phyloP scores from a whole-genome alignment of 2,329 filamentous ascomycete species.

The Aspergillus tanneri region DNA sequence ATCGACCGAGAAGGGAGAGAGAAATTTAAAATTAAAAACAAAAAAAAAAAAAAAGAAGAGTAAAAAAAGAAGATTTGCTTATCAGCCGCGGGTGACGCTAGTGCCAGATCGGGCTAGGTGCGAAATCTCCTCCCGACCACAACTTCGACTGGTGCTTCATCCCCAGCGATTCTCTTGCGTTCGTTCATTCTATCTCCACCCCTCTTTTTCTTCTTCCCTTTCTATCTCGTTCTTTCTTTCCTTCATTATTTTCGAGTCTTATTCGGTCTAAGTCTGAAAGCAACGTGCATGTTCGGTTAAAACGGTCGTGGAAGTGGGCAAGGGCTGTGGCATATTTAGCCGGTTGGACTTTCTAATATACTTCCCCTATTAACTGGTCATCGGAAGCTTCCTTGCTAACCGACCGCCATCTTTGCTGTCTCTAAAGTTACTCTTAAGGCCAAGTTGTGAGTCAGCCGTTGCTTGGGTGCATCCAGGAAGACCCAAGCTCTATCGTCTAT shows the following conservation, averaged over 20 bases:
- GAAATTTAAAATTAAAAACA: no score
- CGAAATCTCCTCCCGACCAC: constrained; percentile 20
- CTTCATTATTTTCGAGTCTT: neutral
- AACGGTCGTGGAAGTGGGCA: constrained; percentile 19
- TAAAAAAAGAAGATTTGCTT: constrained; percentile 19
- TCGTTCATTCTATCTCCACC: constrained; percentile 4
- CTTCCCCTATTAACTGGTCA: constrained; percentile 25
- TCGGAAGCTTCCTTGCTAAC: constrained; percentile 40
- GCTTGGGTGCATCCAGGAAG: constrained; percentile 1
- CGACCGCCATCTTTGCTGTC: constrained; percentile 20
- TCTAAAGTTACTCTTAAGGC: constrained; percentile 29
- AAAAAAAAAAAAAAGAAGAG: no score
- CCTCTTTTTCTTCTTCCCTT: constrained; percentile 8
- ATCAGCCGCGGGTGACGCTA: constrained; percentile 25
- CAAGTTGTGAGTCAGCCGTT: constrained; percentile 8
- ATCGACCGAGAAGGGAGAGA: no score
- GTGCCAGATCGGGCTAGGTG: constrained; percentile 19
- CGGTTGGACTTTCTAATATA: constrained; percentile 46
- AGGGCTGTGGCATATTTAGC: constrained; percentile 36
- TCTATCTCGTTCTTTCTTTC: neutral
- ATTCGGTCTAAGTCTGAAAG: neutral
- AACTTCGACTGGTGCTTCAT: neutral
- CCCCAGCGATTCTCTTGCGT: neutral
- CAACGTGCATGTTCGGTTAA: constrained; percentile 14
- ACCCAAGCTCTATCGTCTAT: constrained; percentile 13